A percentile compares a stretch with the other conserved stretches of the same genome.
Evolutionary conservation across 2,329 filamentous ascomycete genomes (phyloP).

Genomic region (Nemania sp.): DNA sequence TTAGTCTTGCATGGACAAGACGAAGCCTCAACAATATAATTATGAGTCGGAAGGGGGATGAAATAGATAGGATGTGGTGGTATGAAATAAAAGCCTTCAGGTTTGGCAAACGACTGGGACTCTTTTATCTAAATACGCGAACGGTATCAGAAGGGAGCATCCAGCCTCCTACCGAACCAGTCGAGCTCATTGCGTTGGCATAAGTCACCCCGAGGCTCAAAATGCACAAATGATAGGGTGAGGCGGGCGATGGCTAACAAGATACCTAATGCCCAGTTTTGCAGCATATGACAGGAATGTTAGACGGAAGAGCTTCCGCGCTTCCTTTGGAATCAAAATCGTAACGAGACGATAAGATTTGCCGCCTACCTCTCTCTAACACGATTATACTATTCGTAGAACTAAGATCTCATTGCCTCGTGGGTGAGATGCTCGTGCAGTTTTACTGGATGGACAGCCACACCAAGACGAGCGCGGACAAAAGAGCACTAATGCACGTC

Average conservation of each 20-base stretch:
- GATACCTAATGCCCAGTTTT: background rate
- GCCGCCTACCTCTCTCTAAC: slow-evolving; percentile 4
- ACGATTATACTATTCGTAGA: too few species aligned
- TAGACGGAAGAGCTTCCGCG: slow-evolving; percentile 21
- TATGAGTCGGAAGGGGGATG: background rate
- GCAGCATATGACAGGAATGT: background rate
- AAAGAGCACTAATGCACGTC: slow-evolving; percentile 8
- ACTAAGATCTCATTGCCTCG: slow-evolving; percentile 22
- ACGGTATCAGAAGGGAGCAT: background rate
- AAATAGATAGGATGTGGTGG: slow-evolving; percentile 9
- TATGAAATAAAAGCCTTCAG: slow-evolving; percentile 5
- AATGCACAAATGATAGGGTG: slow-evolving; percentile 15
- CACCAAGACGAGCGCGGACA: slow-evolving; percentile 3
- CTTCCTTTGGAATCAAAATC: too few species aligned
- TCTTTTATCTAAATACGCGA: slow-evolving; percentile 12
- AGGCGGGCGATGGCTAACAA: slow-evolving; percentile 22
- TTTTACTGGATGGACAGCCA: slow-evolving; percentile 17
- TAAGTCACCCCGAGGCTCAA: slow-evolving; percentile 21
- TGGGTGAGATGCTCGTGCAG: slow-evolving; percentile 7
- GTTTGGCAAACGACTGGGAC: slow-evolving; percentile 1
- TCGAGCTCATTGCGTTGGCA: slow-evolving; percentile 3
- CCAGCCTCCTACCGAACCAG: slow-evolving; percentile 10
- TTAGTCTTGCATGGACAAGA: too few species aligned
- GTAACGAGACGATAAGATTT: slow-evolving; percentile 3
- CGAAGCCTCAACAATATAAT: background rate